Evolutionary conservation across 75 land plant genomes (phyloP).

Genomic region (Picea glauca): DNA sequence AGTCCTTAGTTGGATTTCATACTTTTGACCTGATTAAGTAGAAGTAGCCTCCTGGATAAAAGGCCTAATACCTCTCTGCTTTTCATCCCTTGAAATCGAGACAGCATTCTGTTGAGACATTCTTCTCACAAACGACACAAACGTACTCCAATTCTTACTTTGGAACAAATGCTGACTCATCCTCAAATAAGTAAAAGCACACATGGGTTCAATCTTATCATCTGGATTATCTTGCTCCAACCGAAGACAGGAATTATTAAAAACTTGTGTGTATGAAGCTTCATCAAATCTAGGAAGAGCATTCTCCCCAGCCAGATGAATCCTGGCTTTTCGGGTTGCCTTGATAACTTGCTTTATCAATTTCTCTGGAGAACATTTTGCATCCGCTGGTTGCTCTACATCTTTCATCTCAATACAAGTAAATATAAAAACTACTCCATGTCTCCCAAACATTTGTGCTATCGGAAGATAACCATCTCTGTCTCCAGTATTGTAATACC

Average conservation of each 20-base stretch:
- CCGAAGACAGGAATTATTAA: constrained; percentile 22
- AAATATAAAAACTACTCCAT: constrained; percentile 23
- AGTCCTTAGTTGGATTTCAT: neutral
- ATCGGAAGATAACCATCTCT: constrained; percentile 26
- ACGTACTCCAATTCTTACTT: constrained; percentile 65
- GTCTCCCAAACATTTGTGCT: constrained; percentile 24
- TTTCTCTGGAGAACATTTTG: constrained; percentile 53
- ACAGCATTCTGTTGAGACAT: constrained; percentile 47
- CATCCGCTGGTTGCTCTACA: constrained; percentile 17
- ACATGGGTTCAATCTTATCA: constrained; percentile 35
- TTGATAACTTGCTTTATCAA: constrained; percentile 19
- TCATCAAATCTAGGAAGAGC: constrained; percentile 28
- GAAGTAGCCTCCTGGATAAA: constrained; percentile 32
- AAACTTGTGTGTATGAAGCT: constrained; percentile 16
- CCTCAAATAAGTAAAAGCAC: constrained; percentile 72
- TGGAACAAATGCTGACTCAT: constrained; percentile 69
- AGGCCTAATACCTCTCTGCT: constrained; percentile 24
- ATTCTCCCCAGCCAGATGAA: constrained; percentile 28
- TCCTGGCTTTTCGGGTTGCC: constrained; percentile 21
- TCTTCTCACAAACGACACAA: constrained; percentile 62
- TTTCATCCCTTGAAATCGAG: constrained; percentile 14
- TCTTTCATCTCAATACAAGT: constrained; percentile 32
- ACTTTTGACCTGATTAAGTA: constrained; percentile 10
- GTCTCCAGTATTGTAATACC: constrained; percentile 21
- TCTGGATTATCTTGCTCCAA: constrained; percentile 10